Evolutionary conservation across 441 rosid species (phyloP), one percentile per base, ranked within the genome.

Genomic region (Jatropha podagrica): DNA sequence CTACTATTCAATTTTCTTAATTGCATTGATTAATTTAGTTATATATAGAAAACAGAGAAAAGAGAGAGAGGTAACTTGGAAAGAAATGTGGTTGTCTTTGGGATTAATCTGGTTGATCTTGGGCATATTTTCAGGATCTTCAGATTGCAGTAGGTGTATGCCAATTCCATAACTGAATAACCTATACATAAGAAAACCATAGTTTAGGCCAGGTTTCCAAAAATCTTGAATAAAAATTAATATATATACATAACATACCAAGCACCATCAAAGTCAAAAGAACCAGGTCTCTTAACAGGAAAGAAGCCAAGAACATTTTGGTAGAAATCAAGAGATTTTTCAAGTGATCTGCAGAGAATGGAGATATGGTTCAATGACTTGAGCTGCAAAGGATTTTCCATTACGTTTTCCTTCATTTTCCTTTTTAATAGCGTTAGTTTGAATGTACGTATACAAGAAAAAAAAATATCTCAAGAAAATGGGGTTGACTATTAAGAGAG

Each of bases 291-390:
- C n/a, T 92, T 81, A 32, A 93, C 81, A 0, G 93, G 95, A 17
- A 83, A 76, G 71, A 95, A 95, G 0, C 99, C 98, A 68, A 95
- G 90, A 73, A 91, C 80, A 46, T 88, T 70, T 58, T 84, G 93
- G 64, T 95, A 93, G 77, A 95, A 95, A 77, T 80, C 70, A 7
- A 91, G 82, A 76, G 98, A 91, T 77, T 88, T 86, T 48, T 88
- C 86, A 1, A 90, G 74, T 38, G 92, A 93, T 81, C 86, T 67
- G 74, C 98, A 95, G 0, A 91, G 81, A 55, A 89, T 85, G 0
- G 98, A 93, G 6, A 95, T 84, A 81, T 95, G 98, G 81, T 95
- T 93, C 82, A 95, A 69, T 12, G 96, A 90, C 83, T 83, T 90
- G 12, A 95, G 86, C 69, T 88, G 88, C 6, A 93, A 86, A 59